Evolutionary conservation across 495 filamentous ascomycete species (phyloP), one percentile per base, ranked within the genome.

Genomic region (Penicillium egyptiacum): DNA sequence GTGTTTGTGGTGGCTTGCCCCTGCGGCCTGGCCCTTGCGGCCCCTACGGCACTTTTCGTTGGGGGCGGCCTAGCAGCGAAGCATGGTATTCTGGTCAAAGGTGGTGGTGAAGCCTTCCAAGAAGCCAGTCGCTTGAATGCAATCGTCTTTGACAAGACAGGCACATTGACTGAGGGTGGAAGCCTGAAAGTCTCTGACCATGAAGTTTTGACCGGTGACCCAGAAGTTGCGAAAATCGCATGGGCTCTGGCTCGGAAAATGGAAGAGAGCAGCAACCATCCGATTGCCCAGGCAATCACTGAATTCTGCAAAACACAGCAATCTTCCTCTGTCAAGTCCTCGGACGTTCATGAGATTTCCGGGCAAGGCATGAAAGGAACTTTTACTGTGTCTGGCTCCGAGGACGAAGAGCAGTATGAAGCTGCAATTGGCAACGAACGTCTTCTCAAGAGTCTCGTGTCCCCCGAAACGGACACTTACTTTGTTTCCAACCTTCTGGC

Each of bases 1-100:
- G 93, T 96, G 3, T 97, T 97, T 70, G 90, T 98, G 31, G 87
- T 97, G 35, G 93, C 93, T 6, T 98, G 93, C 69, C 93, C 93
- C 12, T 98, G 93, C 61, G 94, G 93, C 19, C 83, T 98, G 45
- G 93, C 87, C 2, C 85, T 98, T 25, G 93, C 93, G 54, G 91
- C 94, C 3, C 93, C 93, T 16, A 97, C 94, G 0, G 93, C 93
- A 2, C 81, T 98, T 28, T 96, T 95, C 65, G 94, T 97, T 31
- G 94, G 93, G 6, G 85, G 89, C 49, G 93, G 91, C 0, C 70
- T 98, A 3, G 93, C 94, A 14, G 93, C 93, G 4, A 86, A 88
- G 60, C 76, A 92, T 64, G 93, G 94, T 5, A 95, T 98, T 48
- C 75, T 98, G 4, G 93, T 92, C 57, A 93, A 94, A 70, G 93